Base-by-base conservation (phyloP, 2,329 filamentous ascomycete genomes). In the Botryotinia globosa region DNA sequence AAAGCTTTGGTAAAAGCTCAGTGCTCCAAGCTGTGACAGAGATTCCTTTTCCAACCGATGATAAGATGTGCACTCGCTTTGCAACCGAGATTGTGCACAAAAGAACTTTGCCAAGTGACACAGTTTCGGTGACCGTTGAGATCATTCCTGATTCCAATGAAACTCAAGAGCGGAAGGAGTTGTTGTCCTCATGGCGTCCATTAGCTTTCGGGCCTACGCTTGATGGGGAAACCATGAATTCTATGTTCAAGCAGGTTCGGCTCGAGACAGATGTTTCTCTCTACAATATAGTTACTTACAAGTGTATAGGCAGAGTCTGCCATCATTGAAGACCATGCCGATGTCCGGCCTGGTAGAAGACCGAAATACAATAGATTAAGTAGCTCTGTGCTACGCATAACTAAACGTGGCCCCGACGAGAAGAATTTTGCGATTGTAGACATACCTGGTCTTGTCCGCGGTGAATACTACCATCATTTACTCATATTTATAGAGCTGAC, bases 11-110 rank as follows among this genome's bases (percentile, higher is more conserved):
- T 2, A 82, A 79, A 76, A 80, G 74, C 44, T 83, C 77, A 16
- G 73, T 80, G 39, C 74, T 82, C 48, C 75, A 82, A 76, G 75
- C 79, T 59, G 32, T 82, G 62, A 84, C 82, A 6, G 77, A 78
- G 1, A 74, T 84, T 10, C 79, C 80, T 2, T 83, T 85, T 72
- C 83, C 83, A 39, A 78, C 80, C 3, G 77, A 81, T 42, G 78
- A 78, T 32, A 80, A 80, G 3, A 77, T 83, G 22, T 85, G 83
- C 65, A 85, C 84, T 9, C 77, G 82, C 1, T 85, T 84, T 73
- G 82, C 83, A 5, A 85, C 83, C 0, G 80, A 85, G 72, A 85
- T 86, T 51, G 82, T 82, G 5, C 82, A 81, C 14, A 76, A 76
- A 32, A 75, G 76, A 61, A 78, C 70, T 22, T 54, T 48, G 14